These are phyloP conservation scores for Cairneyella variabilis DNA, from an alignment of 495 filamentous ascomycete species.

Conservation along the genomic window DNA sequence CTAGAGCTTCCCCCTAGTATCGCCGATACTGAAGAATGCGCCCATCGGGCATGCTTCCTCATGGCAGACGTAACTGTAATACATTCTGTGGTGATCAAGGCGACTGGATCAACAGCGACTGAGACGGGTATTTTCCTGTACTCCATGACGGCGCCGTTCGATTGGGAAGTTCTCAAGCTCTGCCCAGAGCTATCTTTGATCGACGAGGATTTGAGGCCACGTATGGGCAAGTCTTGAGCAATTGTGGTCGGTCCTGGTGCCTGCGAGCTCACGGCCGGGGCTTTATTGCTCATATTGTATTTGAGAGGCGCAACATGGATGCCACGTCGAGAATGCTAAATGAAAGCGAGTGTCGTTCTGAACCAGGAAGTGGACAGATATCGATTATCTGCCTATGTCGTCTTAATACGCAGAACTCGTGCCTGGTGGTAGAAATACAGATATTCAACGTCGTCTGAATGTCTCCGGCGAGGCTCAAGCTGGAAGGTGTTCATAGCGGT, in stretches of 20 bases:
- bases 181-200: neutral
- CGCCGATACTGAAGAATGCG: conserved; percentile 92
- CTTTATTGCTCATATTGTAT: conserved; percentile 20
- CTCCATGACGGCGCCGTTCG: conserved; percentile 7
- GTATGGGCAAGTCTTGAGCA: conserved; percentile 5
- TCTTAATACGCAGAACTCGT: neutral
- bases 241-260: conserved; percentile 8
- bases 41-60: conserved; percentile 96
- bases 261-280: conserved; percentile 6
- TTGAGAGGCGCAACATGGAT: conserved; percentile 11
- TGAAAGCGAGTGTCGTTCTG: neutral
- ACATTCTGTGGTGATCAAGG: conserved; percentile 96
- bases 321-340: conserved; percentile 4
- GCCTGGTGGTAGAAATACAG: neutral
- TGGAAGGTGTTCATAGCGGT: neutral
- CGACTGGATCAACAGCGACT: conserved; percentile 90
- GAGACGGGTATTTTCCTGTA: conserved; percentile 35
- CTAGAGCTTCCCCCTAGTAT: conserved; percentile 75
- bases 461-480: too few relatives aligned
- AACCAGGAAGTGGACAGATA: neutral
- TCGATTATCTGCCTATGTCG: conserved; percentile 3
- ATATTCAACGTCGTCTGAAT: too few relatives aligned
- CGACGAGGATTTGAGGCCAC: conserved; percentile 1
- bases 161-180: conserved; percentile 3
- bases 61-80: conserved; percentile 97